Percentiles rank a stretch among this genome's conserved stretches.
Evolutionary conservation across 1,139 yeast species (phyloP).

Genomic region (Martiniozyma asiatica): DNA sequence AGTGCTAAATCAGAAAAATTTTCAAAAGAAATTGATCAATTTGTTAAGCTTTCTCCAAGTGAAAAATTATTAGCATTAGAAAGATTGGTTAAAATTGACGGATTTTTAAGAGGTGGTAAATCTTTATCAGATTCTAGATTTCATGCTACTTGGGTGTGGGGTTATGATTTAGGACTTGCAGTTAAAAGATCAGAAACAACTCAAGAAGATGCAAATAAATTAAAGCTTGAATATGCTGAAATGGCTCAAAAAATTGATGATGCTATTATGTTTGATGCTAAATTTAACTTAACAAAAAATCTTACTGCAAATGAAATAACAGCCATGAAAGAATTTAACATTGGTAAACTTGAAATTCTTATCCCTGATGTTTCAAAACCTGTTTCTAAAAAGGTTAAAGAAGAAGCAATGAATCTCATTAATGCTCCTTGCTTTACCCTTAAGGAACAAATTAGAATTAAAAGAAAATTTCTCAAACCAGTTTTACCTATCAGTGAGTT

Average conservation of each 20-base stretch:
- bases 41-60: slow-evolving; percentile 23
- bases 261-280: slow-evolving; percentile 28
- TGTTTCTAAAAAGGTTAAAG: slow-evolving; percentile 23
- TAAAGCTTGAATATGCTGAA: slow-evolving; percentile 19
- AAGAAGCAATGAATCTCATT: slow-evolving; percentile 24
- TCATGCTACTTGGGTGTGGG: slow-evolving; percentile 41
- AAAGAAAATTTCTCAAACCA: slow-evolving; percentile 31
- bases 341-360: slow-evolving; percentile 18
- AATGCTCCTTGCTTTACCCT: slow-evolving; percentile 27
- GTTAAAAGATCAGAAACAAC: slow-evolving; percentile 29
- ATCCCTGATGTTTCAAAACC: slow-evolving; percentile 15
- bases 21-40: slow-evolving; percentile 17
- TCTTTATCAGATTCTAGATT: slow-evolving; percentile 41
- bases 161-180: slow-evolving; percentile 37
- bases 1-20: slow-evolving; percentile 19
- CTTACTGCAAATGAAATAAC: slow-evolving; percentile 26
- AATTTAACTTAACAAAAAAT: slow-evolving; percentile 25
- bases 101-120: slow-evolving; percentile 39
- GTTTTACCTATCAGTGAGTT: slow-evolving; percentile 25
- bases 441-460: slow-evolving; percentile 28
- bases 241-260: slow-evolving; percentile 22
- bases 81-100: slow-evolving; percentile 42
- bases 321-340: slow-evolving; percentile 19
- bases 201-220: slow-evolving; percentile 21
- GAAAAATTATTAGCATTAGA: slow-evolving; percentile 31